phyloP scores from a whole-genome alignment of 2,329 filamentous ascomycete genomes.

The Dendryphion nanum region DNA sequence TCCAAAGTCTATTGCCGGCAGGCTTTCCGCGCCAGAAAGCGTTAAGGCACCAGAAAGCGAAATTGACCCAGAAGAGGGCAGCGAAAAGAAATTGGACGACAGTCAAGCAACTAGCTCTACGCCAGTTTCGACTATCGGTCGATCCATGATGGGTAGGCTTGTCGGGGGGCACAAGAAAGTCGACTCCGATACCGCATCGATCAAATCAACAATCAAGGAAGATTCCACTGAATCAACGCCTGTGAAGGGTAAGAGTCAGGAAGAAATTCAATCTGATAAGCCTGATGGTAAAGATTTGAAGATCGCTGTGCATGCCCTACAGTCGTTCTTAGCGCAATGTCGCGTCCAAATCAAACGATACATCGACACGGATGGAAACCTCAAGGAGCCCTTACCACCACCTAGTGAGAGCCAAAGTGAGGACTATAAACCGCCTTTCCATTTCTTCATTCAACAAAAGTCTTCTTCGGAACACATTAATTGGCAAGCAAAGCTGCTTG shows the following conservation, averaged over 20 bases:
- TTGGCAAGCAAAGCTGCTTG: slow-evolving; percentile 68
- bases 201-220: slow-evolving; percentile 59
- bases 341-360: slow-evolving; percentile 64
- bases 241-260: slow-evolving; percentile 44
- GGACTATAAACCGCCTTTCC: slow-evolving; percentile 42
- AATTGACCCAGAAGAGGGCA: slow-evolving; percentile 8
- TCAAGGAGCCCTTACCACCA: slow-evolving; percentile 58
- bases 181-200: slow-evolving; percentile 55
- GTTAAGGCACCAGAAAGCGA: slow-evolving; percentile 43
- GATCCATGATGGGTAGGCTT: slow-evolving; percentile 48
- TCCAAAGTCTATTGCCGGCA: slow-evolving; percentile 78
- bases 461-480: slow-evolving; percentile 44
- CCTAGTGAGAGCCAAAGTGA: slow-evolving; percentile 39
- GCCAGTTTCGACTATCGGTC: slow-evolving; percentile 30
- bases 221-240: slow-evolving; percentile 59
- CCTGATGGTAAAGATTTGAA: slow-evolving; percentile 79
- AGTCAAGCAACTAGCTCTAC: slow-evolving; percentile 12
- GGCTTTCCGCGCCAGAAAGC: slow-evolving; percentile 64
- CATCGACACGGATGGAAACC: slow-evolving; percentile 57
- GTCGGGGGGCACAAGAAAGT: slow-evolving; percentile 46
- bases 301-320: slow-evolving; percentile 76
- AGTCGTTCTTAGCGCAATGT: slow-evolving; percentile 84
- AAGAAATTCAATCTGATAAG: slow-evolving; percentile 50
- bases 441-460: slow-evolving; percentile 39
- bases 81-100: slow-evolving; percentile 19